Conservation (phyloP, 768 basidiomycete genomes). For the Leucocoprinus leucothites region DNA sequence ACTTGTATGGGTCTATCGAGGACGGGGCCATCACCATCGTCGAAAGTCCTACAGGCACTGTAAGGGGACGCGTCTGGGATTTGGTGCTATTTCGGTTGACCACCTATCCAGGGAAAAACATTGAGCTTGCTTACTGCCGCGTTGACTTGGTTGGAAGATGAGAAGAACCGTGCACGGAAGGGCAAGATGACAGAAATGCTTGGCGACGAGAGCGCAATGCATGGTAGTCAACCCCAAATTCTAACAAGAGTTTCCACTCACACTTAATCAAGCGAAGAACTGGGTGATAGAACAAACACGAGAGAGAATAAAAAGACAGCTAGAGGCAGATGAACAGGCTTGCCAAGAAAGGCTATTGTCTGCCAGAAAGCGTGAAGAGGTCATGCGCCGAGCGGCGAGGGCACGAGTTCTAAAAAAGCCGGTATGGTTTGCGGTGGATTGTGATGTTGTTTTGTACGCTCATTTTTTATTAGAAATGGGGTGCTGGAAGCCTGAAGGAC, state of each 20-base stretch:
- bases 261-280: conserved; percentile 44
- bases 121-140: conserved; percentile 75
- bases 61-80: conserved; percentile 30
- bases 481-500: conserved; percentile 9
- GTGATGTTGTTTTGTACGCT: too few relatives aligned
- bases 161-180: conserved; percentile 64
- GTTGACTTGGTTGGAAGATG: conserved; percentile 72
- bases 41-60: conserved; percentile 89
- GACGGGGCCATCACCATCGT: conserved; percentile 73
- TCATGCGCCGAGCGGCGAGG: conserved; percentile 47
- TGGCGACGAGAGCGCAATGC: conserved; percentile 25
- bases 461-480: conserved; percentile 14
- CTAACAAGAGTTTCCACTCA: not conserved
- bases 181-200: conserved; percentile 50
- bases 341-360: conserved; percentile 56
- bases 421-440: conserved; percentile 45
- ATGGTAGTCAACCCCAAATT: conserved; percentile 22
- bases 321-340: conserved; percentile 66
- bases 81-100: not conserved
- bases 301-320: conserved; percentile 57
- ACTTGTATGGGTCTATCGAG: conserved; percentile 80
- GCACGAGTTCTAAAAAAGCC: conserved; percentile 59
- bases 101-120: conserved; percentile 70
- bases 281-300: conserved; percentile 79
- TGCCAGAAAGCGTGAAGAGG: conserved; percentile 63